Base-by-base conservation (phyloP, 768 basidiomycete genomes). In the Hydnum rufescens region DNA sequence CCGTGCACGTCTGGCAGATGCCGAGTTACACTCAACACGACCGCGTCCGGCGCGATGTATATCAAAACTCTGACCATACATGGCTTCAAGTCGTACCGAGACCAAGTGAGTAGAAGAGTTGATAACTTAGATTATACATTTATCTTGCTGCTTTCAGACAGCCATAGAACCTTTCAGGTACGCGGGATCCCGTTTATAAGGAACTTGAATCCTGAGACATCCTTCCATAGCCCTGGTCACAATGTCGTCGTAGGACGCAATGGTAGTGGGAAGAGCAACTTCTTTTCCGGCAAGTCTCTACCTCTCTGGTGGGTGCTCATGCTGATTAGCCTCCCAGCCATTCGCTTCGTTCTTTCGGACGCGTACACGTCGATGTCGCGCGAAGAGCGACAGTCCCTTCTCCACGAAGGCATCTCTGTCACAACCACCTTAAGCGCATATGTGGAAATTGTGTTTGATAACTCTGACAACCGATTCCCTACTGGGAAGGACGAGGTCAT, bases 161-260 rank as follows among this genome's bases (percentile, higher is more conserved):
- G 58, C 67, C 59, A 87, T 95, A 54, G 92, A 96, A 59, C 92
- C 92, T 0, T 99, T 99, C 67, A 51, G 58, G 49, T 54, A n/a
- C 46, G 13, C 29, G 25, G 3, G 29, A 13, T 42, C 58, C n/a
- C 23, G 25, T 23, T 18, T 22, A 5, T 13, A 28, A 31, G 23
- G 8, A 30, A 5, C 26, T n/a, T 39, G 8, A 8, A 19, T 39
- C 34, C 31, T 39, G 5, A 34, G 23, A 6, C 34, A 19, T 32
- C 28, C 54, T 55, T 19, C 51, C 43, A 31, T 54, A 68, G 67
- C 22, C 78, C 90, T 0, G 78, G 73, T 48, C 89, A 95, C 63
- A 97, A 97, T 67, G 90, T 97, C 6, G 89, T 97, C 5, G 92
- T 97, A 4, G 93, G 95, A 13, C 70, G 95, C 42, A 97, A 99